A percentile compares a stretch with the other conserved stretches of the same genome.
Evolutionary conservation across 306 rosid genomes (phyloP).

Genomic region (barrel medic (Medicago truncatula)): DNA sequence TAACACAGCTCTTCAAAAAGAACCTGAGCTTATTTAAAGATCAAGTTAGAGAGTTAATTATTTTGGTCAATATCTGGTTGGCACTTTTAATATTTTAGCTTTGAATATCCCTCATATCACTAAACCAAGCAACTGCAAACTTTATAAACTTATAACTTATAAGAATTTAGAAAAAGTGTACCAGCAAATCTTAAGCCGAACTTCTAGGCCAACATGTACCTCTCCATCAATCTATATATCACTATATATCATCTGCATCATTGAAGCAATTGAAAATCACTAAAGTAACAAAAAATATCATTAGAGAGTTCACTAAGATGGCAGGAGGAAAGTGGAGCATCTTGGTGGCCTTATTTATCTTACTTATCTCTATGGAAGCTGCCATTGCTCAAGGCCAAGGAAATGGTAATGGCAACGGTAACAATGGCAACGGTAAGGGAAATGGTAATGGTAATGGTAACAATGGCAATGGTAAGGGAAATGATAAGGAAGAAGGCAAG

Average conservation of each 20-base stretch:
- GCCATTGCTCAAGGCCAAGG: constrained; percentile 51
- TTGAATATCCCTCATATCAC: constrained; percentile 8
- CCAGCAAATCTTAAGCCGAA: constrained; percentile 51
- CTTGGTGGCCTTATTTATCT: constrained; percentile 49
- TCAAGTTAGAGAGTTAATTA: not conserved
- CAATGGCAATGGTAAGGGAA: not conserved
- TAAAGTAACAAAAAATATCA: constrained; percentile 22
- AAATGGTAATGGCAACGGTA: not conserved
- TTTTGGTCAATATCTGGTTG: constrained; percentile 30
- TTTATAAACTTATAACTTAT: not conserved
- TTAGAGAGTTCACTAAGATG: constrained; percentile 47
- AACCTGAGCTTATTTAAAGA: not conserved
- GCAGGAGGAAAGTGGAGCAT: constrained; percentile 44
- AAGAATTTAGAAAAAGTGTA: constrained; percentile 10
- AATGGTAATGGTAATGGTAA: not conserved
- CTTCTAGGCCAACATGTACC: constrained; percentile 24
- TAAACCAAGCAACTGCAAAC: constrained; percentile 38
- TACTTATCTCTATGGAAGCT: constrained; percentile 51
- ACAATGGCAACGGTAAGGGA: not conserved
- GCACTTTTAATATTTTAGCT: not conserved
- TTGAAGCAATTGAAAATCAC: constrained; percentile 36
- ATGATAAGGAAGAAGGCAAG: not conserved
- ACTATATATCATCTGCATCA: constrained; percentile 24
- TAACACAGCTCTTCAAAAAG: too few relatives aligned
- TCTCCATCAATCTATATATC: constrained; percentile 40